Percentiles rank a stretch among this genome's conserved stretches.
These are phyloP conservation scores for Ophidiomyces ophidiicola DNA, from an alignment of 2,329 filamentous ascomycete genomes.

Conservation along the genomic window DNA sequence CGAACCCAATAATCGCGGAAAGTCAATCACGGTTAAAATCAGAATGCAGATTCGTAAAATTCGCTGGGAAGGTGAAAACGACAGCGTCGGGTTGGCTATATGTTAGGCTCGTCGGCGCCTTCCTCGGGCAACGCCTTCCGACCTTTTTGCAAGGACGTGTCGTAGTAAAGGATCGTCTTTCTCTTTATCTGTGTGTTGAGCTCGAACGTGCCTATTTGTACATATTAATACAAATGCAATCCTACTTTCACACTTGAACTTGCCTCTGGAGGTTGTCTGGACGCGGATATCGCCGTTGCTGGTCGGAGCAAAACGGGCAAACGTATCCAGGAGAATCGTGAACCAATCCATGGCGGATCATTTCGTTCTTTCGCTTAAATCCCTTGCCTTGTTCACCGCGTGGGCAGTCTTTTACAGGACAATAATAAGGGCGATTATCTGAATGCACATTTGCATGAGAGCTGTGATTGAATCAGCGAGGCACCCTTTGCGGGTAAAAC, in stretches of 20 bases:
- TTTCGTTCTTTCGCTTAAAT: constrained; percentile 58
- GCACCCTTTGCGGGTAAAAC: neutral
- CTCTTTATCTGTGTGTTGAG: constrained; percentile 80
- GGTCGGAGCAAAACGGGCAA: constrained; percentile 87
- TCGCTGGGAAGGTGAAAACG: neutral
- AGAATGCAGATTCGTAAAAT: neutral
- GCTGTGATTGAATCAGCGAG: constrained; percentile 19
- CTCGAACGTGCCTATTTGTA: constrained; percentile 66
- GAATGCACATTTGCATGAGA: constrained; percentile 51
- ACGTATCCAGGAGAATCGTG: constrained; percentile 91
- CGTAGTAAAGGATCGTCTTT: constrained; percentile 73
- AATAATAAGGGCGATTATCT: constrained; percentile 51
- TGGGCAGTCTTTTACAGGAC: constrained; percentile 46
- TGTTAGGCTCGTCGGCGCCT: constrained; percentile 49
- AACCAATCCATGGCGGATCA: constrained; percentile 70
- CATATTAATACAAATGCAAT: neutral
- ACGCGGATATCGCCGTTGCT: constrained; percentile 86
- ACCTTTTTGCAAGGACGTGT: constrained; percentile 72
- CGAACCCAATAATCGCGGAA: too few relatives aligned
- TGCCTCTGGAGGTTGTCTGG: constrained; percentile 94
- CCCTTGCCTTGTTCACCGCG: constrained; percentile 51
- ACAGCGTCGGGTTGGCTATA: neutral
- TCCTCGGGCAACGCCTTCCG: constrained; percentile 71
- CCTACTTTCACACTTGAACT: constrained; percentile 19
- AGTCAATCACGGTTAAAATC: too few relatives aligned